Evolutionary conservation across 148 eudicot genomes (phyloP).

Genomic region (Heliosperma pusillum): DNA sequence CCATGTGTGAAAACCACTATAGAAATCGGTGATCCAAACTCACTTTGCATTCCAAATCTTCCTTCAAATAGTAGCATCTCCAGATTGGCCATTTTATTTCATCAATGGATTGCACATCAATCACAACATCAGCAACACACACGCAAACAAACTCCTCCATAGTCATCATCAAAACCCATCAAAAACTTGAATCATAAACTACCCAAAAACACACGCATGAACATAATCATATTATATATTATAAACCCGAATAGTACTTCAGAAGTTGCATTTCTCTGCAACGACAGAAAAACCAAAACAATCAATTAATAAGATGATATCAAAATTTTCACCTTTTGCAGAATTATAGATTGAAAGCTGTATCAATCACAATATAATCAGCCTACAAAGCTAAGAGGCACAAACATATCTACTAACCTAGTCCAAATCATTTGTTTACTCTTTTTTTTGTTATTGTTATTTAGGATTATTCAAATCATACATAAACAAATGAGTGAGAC

Average conservation of each 20-base stretch:
- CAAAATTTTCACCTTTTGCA: neutral
- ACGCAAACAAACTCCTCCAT: slow-evolving; percentile 10
- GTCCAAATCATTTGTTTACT: too few relatives aligned
- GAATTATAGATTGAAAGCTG: neutral
- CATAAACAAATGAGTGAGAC: too few relatives aligned
- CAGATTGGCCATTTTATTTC: neutral
- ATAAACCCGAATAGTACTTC: slow-evolving; percentile 14
- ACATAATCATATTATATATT: slow-evolving; percentile 4
- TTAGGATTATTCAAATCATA: too few relatives aligned
- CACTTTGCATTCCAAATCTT: slow-evolving; percentile 12
- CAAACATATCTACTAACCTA: too few relatives aligned
- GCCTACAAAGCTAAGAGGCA: too few relatives aligned
- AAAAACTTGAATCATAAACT: neutral
- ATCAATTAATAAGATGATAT: neutral
- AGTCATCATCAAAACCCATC: slow-evolving; percentile 28
- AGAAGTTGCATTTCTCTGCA: slow-evolving; percentile 9
- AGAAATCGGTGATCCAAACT: neutral
- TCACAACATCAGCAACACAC: neutral
- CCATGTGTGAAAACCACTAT: too few relatives aligned
- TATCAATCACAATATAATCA: neutral
- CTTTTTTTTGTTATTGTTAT: too few relatives aligned
- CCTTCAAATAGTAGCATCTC: slow-evolving; percentile 3
- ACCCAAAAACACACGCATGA: neutral
- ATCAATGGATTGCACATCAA: slow-evolving; percentile 18
- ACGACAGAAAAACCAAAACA: neutral